Conservation (phyloP, 352 stramenopile genomes). For the Thalassiosira ordinaria region DNA sequence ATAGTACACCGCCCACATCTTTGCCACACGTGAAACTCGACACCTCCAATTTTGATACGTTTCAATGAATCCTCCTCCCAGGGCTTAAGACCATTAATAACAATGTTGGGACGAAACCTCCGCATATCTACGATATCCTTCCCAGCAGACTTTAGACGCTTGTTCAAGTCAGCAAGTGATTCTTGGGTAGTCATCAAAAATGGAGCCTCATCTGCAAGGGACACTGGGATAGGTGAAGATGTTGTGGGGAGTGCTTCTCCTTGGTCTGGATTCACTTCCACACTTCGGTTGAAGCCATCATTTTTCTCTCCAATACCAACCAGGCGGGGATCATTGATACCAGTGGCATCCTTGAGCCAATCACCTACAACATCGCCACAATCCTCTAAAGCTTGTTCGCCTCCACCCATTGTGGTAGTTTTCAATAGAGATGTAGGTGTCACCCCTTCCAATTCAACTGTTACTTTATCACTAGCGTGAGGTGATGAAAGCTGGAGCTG, state of each 20-base stretch:
- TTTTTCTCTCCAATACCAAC: constrained; percentile 17
- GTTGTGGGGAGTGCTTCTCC: constrained; percentile 25
- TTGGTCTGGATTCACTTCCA: constrained; percentile 41
- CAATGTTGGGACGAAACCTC: constrained; percentile 65
- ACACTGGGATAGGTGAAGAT: not conserved
- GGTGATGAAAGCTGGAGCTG: constrained; percentile 14
- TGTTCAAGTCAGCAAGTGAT: constrained; percentile 19
- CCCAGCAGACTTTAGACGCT: constrained; percentile 1
- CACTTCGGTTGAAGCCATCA: constrained; percentile 9
- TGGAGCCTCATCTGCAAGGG: not conserved
- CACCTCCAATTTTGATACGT: constrained; percentile 23
- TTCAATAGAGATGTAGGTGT: not conserved
- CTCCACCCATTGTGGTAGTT: constrained; percentile 11
- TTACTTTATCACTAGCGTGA: constrained; percentile 2
- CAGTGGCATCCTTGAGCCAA: constrained; percentile 38
- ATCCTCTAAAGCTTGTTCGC: constrained; percentile 5
- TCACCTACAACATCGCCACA: constrained; percentile 18
- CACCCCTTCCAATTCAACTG: constrained; percentile 11
- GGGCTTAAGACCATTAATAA: constrained; percentile 38
- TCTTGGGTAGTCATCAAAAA: constrained; percentile 8
- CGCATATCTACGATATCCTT: constrained; percentile 43
- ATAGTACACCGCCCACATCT: constrained; percentile 53
- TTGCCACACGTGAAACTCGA: constrained; percentile 55
- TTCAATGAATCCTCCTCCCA: constrained; percentile 61
- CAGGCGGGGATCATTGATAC: constrained; percentile 27